phyloP scores from a whole-genome alignment of 495 filamentous ascomycete species.

The Penicillium nucicola region DNA sequence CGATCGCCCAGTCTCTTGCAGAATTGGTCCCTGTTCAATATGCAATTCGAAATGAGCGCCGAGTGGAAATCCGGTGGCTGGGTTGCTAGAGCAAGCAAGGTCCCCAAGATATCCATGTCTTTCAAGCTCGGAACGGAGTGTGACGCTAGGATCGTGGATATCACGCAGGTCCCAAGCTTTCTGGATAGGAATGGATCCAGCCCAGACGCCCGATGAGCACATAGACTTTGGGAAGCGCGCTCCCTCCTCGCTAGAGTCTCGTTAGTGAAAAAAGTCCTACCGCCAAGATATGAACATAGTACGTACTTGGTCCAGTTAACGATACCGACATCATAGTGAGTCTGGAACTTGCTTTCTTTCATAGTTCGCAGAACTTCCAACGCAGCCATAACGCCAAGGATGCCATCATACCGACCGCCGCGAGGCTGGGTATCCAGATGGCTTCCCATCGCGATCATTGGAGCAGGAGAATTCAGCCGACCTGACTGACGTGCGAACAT shows the following conservation, averaged over 20 bases:
- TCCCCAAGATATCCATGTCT: conserved; percentile 65
- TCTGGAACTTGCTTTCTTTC: conserved; percentile 59
- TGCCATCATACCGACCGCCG: conserved; percentile 70
- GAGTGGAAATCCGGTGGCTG: conserved; percentile 36
- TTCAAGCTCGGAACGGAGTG: conserved; percentile 52
- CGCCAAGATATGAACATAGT: not conserved
- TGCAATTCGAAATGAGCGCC: conserved; percentile 78
- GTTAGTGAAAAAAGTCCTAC: conserved; percentile 17
- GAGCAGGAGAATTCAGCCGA: conserved; percentile 28
- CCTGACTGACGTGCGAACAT: conserved; percentile 66
- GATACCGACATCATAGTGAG: conserved; percentile 61
- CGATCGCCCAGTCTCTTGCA: conserved; percentile 52
- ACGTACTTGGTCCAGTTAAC: conserved; percentile 72
- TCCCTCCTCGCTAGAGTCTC: conserved; percentile 58
- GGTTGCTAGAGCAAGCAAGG: conserved; percentile 36
- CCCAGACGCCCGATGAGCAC: conserved; percentile 73
- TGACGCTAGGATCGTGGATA: conserved; percentile 52
- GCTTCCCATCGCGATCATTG: conserved; percentile 45
- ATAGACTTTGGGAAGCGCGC: conserved; percentile 77
- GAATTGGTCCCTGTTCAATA: conserved; percentile 74
- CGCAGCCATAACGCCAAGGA: conserved; percentile 65
- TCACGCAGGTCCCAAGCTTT: conserved; percentile 56
- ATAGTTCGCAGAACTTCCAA: conserved; percentile 67
- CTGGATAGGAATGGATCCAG: conserved; percentile 57
- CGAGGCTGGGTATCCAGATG: conserved; percentile 61